Conservation (phyloP, 805 yeast genomes). For the Myxozyma mucilagina region DNA sequence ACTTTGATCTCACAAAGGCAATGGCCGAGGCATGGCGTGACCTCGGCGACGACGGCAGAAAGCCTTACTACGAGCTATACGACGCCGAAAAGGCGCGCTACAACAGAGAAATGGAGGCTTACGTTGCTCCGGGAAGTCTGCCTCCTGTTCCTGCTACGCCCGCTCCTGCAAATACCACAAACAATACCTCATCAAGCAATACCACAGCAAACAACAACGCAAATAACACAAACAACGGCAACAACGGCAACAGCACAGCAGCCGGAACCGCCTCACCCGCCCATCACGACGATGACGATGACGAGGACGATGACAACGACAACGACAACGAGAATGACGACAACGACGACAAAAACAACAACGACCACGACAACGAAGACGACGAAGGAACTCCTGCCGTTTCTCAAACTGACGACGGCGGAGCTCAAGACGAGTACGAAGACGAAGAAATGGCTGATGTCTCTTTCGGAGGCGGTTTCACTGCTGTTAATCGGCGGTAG, state of each 20-base stretch:
- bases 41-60: conserved; percentile 64
- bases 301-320: neutral
- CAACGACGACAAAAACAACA: neutral
- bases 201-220: too few species aligned
- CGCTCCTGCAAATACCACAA: neutral
- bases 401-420: conserved; percentile 10
- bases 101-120: conserved; percentile 62
- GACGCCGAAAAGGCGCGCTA: conserved; percentile 79
- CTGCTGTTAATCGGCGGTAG: conserved; percentile 25
- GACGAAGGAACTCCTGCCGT: neutral
- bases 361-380: neutral
- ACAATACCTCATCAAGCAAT: neutral
- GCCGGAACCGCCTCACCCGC: too few species aligned
- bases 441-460: conserved; percentile 29
- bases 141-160: conserved; percentile 1
- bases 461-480: conserved; percentile 27
- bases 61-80: conserved; percentile 71
- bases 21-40: conserved; percentile 85
- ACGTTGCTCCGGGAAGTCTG: conserved; percentile 28
- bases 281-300: too few species aligned
- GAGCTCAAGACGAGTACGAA: conserved; percentile 15
- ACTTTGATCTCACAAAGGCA: conserved; percentile 68
- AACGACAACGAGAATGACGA: neutral
- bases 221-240: too few species aligned
- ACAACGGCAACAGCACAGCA: neutral